Percentiles rank a stretch among this genome's conserved stretches.
phyloP scores from a whole-genome alignment of 2,329 filamentous ascomycete genomes.

The Xenoacremonium recifei region DNA sequence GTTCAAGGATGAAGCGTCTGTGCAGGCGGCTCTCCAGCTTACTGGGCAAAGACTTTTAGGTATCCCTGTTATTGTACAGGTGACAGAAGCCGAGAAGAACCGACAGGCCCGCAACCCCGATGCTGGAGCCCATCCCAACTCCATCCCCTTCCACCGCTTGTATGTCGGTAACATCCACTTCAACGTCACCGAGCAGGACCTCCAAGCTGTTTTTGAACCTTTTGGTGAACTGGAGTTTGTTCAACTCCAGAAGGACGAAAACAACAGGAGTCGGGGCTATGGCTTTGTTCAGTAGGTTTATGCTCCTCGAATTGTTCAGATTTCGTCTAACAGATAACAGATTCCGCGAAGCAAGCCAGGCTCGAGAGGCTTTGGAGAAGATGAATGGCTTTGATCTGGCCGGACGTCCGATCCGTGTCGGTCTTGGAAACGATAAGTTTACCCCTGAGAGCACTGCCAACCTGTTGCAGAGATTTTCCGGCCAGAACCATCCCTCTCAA shows the following conservation, averaged over 20 bases:
- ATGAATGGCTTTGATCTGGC: constrained; percentile 99
- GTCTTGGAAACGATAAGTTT: constrained; percentile 99
- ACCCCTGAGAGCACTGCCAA: constrained; percentile 94
- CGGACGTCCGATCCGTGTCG: constrained; percentile 94
- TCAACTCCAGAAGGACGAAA: constrained; percentile 94
- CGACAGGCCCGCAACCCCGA: constrained; percentile 87
- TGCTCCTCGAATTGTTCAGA: too few species aligned
- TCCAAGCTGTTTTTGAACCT: constrained; percentile 94
- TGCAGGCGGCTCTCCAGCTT: constrained; percentile 90
- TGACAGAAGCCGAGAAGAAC: constrained; percentile 99
- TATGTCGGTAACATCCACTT: constrained; percentile 99
- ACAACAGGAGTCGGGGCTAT: constrained; percentile 86
- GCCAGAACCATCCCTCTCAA: constrained; percentile 70
- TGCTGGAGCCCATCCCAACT: constrained; percentile 68
- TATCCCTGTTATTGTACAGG: constrained; percentile 97
- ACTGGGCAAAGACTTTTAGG: constrained; percentile 98
- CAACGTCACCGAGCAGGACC: constrained; percentile 94
- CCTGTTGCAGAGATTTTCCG: constrained; percentile 87
- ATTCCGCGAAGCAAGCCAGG: constrained; percentile 85
- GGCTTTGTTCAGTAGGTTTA: constrained; percentile 93
- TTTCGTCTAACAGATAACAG: too few species aligned
- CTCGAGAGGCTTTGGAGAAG: constrained; percentile 92
- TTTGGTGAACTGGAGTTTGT: constrained; percentile 98
- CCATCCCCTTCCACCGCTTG: constrained; percentile 92
- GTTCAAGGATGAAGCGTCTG: constrained; percentile 94